Conservation (phyloP, 1,284 basidiomycete genomes). For the Stereum hirsutum region DNA sequence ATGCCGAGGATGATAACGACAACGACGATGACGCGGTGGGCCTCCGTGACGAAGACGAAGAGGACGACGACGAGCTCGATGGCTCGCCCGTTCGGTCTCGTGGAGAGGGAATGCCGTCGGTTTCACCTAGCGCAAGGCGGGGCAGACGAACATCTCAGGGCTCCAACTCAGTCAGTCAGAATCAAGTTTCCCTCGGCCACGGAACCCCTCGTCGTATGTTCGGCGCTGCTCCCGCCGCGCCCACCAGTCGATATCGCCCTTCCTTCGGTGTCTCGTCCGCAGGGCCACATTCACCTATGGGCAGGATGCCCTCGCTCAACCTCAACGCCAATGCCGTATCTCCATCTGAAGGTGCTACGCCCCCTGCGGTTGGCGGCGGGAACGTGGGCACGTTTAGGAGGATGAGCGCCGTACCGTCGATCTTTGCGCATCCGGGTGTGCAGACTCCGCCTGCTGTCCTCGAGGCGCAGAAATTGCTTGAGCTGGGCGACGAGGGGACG, state of each 20-base stretch:
- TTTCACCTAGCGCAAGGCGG: not conserved
- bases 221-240: constrained; percentile 15
- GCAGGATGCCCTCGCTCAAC: not conserved
- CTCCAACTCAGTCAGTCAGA: too few species aligned
- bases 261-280: not conserved
- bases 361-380: constrained; percentile 8
- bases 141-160: not conserved
- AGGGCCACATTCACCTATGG: not conserved
- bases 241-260: not conserved
- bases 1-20: constrained; percentile 20
- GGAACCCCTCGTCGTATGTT: constrained; percentile 15
- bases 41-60: constrained; percentile 17
- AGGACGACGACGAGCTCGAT: constrained; percentile 19
- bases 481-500: constrained; percentile 23
- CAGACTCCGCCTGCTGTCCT: constrained; percentile 61
- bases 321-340: not conserved
- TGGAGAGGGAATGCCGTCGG: not conserved
- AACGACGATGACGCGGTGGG: constrained; percentile 20
- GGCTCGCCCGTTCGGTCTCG: constrained; percentile 11
- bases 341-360: not conserved
- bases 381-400: constrained; percentile 35
- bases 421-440: constrained; percentile 75
- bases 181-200: not conserved
- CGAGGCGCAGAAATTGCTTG: constrained; percentile 52
- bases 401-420: constrained; percentile 54